Evolutionary conservation across 2,329 filamentous ascomycete genomes (phyloP).

Genomic region (Atkinsonella hypoxylon): DNA sequence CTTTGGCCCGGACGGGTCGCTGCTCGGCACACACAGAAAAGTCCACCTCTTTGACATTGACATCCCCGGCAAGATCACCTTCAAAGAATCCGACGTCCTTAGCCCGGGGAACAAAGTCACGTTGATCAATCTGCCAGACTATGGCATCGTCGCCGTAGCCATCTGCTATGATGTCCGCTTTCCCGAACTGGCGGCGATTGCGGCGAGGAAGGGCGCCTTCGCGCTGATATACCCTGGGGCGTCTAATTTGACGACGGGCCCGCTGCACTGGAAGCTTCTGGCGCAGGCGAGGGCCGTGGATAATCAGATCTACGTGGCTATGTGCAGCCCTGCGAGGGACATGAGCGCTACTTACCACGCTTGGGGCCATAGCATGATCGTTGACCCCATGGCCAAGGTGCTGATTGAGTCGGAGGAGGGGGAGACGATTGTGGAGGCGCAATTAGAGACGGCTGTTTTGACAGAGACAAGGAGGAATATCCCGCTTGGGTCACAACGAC

Average conservation of each 20-base stretch:
- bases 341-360: slow-evolving; percentile 69
- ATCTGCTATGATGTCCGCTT: slow-evolving; percentile 99
- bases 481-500: slow-evolving; percentile 69
- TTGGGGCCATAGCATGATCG: slow-evolving; percentile 82
- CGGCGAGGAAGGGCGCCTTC: slow-evolving; percentile 77
- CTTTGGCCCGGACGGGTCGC: slow-evolving; percentile 64
- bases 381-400: slow-evolving; percentile 79
- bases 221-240: slow-evolving; percentile 88
- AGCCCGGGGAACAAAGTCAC: slow-evolving; percentile 77
- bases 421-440: slow-evolving; percentile 64
- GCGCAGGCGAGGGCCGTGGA: slow-evolving; percentile 78
- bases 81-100: slow-evolving; percentile 82
- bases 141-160: slow-evolving; percentile 74
- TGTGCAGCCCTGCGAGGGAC: slow-evolving; percentile 86
- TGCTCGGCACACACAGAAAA: slow-evolving; percentile 85
- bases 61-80: slow-evolving; percentile 88
- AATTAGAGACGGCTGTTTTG: slow-evolving; percentile 57
- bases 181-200: slow-evolving; percentile 83
- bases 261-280: slow-evolving; percentile 80
- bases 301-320: slow-evolving; percentile 85
- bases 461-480: slow-evolving; percentile 70
- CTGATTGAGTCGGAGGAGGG: slow-evolving; percentile 65
- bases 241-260: slow-evolving; percentile 89
- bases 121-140: slow-evolving; percentile 74
- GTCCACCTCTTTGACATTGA: slow-evolving; percentile 96